Evolutionary conservation across 495 filamentous ascomycete genomes (phyloP).

Genomic region (Margaritispora aquatica): DNA sequence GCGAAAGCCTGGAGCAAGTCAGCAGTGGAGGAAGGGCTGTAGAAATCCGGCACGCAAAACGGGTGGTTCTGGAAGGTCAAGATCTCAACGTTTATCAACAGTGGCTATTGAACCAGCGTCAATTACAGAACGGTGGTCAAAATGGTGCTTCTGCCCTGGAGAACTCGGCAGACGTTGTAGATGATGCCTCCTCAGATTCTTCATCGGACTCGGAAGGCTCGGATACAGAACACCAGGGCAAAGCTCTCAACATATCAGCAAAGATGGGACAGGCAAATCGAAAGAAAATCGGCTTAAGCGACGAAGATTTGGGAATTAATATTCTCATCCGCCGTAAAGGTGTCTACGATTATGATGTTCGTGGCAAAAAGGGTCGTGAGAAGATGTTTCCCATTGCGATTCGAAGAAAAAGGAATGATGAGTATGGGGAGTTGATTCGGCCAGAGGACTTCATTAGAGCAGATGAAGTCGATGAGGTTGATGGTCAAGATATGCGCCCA

Average conservation of each 20-base stretch:
- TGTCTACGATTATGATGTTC: conserved; percentile 86
- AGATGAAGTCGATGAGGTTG: conserved; percentile 82
- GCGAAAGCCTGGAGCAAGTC: conserved; percentile 58
- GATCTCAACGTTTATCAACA: conserved; percentile 82
- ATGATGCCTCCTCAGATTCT: conserved; percentile 73
- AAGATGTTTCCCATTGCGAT: conserved; percentile 87
- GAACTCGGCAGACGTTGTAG: conserved; percentile 67
- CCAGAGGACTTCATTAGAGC: conserved; percentile 93
- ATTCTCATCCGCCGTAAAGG: conserved; percentile 82
- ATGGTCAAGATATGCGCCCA: conserved; percentile 49
- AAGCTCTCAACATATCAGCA: conserved; percentile 80
- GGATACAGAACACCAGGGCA: conserved; percentile 85
- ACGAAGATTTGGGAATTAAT: conserved; percentile 86
- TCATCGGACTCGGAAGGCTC: conserved; percentile 83
- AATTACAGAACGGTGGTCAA: conserved; percentile 71
- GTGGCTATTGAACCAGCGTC: conserved; percentile 74
- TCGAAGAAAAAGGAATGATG: conserved; percentile 72
- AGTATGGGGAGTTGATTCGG: conserved; percentile 87
- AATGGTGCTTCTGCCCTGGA: conserved; percentile 57
- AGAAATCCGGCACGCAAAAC: conserved; percentile 49
- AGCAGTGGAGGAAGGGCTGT: conserved; percentile 58
- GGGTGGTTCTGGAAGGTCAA: conserved; percentile 59
- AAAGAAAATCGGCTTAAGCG: conserved; percentile 72
- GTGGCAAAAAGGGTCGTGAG: conserved; percentile 89
- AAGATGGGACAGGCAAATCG: conserved; percentile 73